phyloP scores from a whole-genome alignment of 169 alveolate genomes.

The Plasmodium billcollinsi region DNA sequence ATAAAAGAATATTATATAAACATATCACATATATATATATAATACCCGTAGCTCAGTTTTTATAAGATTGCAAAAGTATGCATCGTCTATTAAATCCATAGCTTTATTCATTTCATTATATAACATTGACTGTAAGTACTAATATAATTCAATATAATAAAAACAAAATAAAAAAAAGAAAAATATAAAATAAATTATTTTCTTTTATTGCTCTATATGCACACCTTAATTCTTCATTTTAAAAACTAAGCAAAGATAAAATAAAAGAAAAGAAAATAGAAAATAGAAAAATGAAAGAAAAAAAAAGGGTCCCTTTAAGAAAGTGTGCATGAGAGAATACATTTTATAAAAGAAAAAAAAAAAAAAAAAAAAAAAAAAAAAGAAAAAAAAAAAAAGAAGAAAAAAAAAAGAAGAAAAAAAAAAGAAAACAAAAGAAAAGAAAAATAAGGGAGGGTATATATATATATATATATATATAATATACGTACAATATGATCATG shows the following conservation, averaged over 20 bases:
- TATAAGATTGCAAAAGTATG: constrained; percentile 41
- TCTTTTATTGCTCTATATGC: constrained; percentile 1
- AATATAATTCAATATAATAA: neutral
- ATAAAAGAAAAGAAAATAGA: too few relatives aligned
- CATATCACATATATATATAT: neutral
- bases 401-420: too few relatives aligned
- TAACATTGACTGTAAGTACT: constrained; percentile 4
- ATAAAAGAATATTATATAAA: neutral
- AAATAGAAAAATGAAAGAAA: neutral
- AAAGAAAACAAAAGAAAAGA: too few relatives aligned
- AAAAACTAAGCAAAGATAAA: too few relatives aligned
- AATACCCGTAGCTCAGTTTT: constrained; percentile 50
- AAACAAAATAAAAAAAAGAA: neutral
- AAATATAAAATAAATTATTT: neutral
- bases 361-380: too few relatives aligned
- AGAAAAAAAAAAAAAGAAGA: too few relatives aligned
- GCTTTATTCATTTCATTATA: constrained; percentile 14
- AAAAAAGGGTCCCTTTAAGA: neutral
- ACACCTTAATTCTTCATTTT: constrained; percentile 1
- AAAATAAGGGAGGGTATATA: too few relatives aligned
- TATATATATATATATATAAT: too few relatives aligned
- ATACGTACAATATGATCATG: too few relatives aligned
- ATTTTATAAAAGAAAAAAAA: too few relatives aligned
- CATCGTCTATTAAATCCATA: constrained; percentile 43
- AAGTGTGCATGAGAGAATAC: constrained; percentile 4